Conservation (phyloP, 2,329 filamentous ascomycete species). For the Cladobotryum mycophilum region DNA sequence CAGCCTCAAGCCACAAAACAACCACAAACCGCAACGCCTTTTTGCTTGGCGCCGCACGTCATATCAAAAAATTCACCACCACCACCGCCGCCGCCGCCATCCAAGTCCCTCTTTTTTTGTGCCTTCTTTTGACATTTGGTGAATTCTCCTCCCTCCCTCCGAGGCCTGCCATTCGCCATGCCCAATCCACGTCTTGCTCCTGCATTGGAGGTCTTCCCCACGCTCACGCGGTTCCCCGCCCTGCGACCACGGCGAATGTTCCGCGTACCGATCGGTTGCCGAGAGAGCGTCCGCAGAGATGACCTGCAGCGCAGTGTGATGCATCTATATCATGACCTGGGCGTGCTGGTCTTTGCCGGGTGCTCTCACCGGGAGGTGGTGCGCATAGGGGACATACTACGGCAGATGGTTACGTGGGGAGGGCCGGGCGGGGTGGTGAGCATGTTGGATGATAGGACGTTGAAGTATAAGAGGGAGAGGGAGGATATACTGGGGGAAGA, state of each 20-base stretch:
- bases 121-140: too few relatives aligned
- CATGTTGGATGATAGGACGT: constrained; percentile 7
- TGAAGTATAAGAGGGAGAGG: constrained; percentile 2
- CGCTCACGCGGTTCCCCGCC: constrained; percentile 17
- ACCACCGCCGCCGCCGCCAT: background rate
- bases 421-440: constrained; percentile 12
- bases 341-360: constrained; percentile 26
- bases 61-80: background rate
- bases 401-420: constrained; percentile 9
- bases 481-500: background rate
- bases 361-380: constrained; percentile 15
- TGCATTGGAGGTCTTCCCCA: constrained; percentile 18
- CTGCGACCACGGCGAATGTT: constrained; percentile 15
- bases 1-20: constrained; percentile 15
- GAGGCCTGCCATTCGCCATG: background rate
- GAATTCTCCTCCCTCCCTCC: too few relatives aligned
- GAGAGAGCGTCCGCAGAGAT: background rate
- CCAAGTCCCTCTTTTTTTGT: too few relatives aligned
- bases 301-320: constrained; percentile 2
- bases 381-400: constrained; percentile 19
- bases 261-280: constrained; percentile 11
- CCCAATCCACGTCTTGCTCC: constrained; percentile 9
- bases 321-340: constrained; percentile 26
- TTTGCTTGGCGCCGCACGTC: background rate
- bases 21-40: background rate